Percentiles rank a stretch among this genome's conserved stretches.
These are phyloP conservation scores for Rhododendron williamsianum DNA, from an alignment of 148 eudicot species.

Conservation along the genomic window DNA sequence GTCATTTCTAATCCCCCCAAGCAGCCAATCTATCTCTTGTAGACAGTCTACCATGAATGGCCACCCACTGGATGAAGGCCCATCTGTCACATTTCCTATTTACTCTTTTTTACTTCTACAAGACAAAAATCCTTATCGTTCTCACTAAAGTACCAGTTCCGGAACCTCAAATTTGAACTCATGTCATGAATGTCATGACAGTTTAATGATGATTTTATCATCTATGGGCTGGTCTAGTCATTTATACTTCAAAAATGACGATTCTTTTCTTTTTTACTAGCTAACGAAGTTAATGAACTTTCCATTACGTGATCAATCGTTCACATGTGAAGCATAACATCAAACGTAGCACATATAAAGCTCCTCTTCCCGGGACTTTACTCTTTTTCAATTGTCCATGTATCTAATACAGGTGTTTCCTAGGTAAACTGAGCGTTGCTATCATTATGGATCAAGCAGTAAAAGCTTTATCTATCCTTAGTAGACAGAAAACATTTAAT, in stretches of 20 bases:
- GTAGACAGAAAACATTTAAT: conserved; percentile 18
- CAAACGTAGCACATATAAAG: background rate
- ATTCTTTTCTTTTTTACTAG: background rate
- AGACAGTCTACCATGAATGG: background rate
- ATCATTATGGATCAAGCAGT: background rate
- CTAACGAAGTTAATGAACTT: background rate
- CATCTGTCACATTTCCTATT: background rate
- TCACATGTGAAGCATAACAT: background rate
- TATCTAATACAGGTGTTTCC: background rate
- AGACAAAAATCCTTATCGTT: background rate
- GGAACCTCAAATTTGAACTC: background rate
- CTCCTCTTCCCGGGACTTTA: background rate
- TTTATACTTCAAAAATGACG: background rate
- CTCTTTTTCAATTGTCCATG: background rate
- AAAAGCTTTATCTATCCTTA: background rate
- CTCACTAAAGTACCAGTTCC: background rate
- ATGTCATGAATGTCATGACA: background rate
- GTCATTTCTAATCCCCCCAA: background rate
- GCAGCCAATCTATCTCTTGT: background rate
- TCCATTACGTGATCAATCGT: background rate
- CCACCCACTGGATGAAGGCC: background rate
- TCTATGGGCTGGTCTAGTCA: background rate
- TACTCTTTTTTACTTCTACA: background rate
- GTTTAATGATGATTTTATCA: background rate
- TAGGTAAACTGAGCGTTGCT: background rate